Conservation (phyloP, 805 yeast genomes). For the Phaffomyces thermotolerans region DNA sequence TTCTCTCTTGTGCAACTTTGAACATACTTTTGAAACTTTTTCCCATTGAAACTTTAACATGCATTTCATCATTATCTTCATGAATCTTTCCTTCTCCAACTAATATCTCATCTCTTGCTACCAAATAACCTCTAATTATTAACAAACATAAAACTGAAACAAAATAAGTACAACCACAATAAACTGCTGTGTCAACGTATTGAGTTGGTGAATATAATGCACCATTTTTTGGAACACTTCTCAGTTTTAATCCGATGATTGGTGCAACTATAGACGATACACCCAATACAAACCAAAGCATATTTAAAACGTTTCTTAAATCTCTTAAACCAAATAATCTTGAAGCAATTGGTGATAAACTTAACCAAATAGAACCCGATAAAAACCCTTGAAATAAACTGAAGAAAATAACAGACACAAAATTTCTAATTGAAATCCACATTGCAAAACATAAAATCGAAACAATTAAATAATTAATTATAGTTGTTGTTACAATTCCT, state of each 20-base stretch:
- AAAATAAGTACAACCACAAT: constrained; percentile 50
- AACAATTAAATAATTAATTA: constrained; percentile 31
- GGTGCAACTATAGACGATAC: constrained; percentile 49
- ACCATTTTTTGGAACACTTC: constrained; percentile 25
- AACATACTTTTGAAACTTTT: constrained; percentile 6
- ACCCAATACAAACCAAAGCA: constrained; percentile 49
- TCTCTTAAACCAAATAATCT: constrained; percentile 47
- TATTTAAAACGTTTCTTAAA: constrained; percentile 40
- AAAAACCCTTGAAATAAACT: constrained; percentile 45
- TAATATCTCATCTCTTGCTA: constrained; percentile 36
- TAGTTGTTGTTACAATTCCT: constrained; percentile 45
- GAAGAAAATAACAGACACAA: constrained; percentile 47
- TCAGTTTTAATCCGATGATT: constrained; percentile 49
- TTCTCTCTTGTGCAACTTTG: constrained; percentile 7
- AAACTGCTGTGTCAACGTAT: constrained; percentile 47
- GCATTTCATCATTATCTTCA: constrained; percentile 23
- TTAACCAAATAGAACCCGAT: constrained; percentile 59
- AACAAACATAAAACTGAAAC: constrained; percentile 37
- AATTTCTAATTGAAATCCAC: constrained; percentile 54
- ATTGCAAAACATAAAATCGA: constrained; percentile 38
- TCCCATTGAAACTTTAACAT: constrained; percentile 11
- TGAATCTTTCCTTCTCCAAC: constrained; percentile 21
- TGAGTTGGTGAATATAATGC: constrained; percentile 33
- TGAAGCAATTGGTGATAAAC: constrained; percentile 43
- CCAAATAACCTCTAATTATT: constrained; percentile 47